phyloP scores from a whole-genome alignment of 805 yeast genomes.

The Blastobotrys parvus region DNA sequence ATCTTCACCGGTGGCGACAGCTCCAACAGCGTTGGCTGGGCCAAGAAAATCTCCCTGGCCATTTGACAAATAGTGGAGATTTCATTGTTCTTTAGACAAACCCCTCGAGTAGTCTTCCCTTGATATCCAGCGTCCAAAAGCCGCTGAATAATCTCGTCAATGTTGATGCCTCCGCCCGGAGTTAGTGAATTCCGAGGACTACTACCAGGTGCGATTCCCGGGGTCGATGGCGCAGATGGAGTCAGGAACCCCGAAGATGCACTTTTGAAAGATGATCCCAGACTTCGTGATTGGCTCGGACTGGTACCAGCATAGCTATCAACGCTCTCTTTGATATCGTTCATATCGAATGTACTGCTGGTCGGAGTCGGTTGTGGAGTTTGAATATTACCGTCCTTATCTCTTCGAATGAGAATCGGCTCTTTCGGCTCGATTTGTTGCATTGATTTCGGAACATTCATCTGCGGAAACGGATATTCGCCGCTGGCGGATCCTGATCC shows the following conservation, averaged over 20 bases:
- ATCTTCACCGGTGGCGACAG: constrained; percentile 79
- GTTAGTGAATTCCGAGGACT: constrained; percentile 18
- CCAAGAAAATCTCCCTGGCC: constrained; percentile 81
- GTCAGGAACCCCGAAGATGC: constrained; percentile 2
- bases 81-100: constrained; percentile 85
- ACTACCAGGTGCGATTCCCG: constrained; percentile 15
- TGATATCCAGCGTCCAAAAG: constrained; percentile 92
- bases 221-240: constrained; percentile 18
- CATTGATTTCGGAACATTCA: constrained; percentile 56
- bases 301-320: not conserved
- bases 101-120: constrained; percentile 83
- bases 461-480: constrained; percentile 22
- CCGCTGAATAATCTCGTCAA: constrained; percentile 86
- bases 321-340: not conserved
- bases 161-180: constrained; percentile 36
- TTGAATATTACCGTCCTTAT: constrained; percentile 33
- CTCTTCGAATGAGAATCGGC: constrained; percentile 56
- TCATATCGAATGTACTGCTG: constrained; percentile 7
- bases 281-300: too few relatives aligned
- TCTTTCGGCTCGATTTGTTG: constrained; percentile 60
- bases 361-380: constrained; percentile 11
- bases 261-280: not conserved
- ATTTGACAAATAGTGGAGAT: constrained; percentile 78
- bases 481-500: constrained; percentile 39
- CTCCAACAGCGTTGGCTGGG: constrained; percentile 86